Conservation (phyloP, 2,329 filamentous ascomycete genomes). For the Tolypocladium ophioglossoides region DNA sequence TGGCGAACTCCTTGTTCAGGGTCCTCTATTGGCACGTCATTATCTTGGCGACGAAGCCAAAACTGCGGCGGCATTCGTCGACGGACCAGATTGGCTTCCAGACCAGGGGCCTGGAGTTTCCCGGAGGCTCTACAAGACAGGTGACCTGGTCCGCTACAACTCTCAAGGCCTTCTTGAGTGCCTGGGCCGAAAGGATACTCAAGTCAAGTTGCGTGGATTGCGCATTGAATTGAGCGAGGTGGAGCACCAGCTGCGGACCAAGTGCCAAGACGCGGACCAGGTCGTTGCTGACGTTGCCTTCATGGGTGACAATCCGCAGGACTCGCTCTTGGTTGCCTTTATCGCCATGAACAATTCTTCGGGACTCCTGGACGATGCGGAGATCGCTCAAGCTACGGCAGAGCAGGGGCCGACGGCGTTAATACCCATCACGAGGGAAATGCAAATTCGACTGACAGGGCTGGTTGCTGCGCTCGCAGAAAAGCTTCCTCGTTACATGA, state of each 20-base stretch:
- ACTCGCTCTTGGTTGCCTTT: constrained; percentile 3
- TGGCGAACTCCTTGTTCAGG: constrained; percentile 17
- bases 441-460: background rate
- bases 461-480: background rate
- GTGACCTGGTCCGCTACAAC: constrained; percentile 15
- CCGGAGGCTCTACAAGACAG: constrained; percentile 10
- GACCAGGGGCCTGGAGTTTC: background rate
- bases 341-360: background rate
- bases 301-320: background rate
- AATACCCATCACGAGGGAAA: background rate
- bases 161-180: constrained; percentile 25
- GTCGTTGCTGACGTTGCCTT: constrained; percentile 4
- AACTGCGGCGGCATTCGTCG: constrained; percentile 19
- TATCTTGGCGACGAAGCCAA: constrained; percentile 11
- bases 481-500: background rate
- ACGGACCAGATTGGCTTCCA: constrained; percentile 30
- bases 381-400: background rate
- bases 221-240: constrained; percentile 8
- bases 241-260: constrained; percentile 1
- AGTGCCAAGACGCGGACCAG: background rate
- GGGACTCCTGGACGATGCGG: background rate
- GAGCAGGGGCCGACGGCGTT: background rate
- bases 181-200: constrained; percentile 33
- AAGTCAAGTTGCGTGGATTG: constrained; percentile 39
- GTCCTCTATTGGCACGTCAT: constrained; percentile 11